Percentiles rank a stretch among this genome's conserved stretches.
Evolutionary conservation across 768 basidiomycete genomes (phyloP).

Genomic region (Cubamyces lactineus): DNA sequence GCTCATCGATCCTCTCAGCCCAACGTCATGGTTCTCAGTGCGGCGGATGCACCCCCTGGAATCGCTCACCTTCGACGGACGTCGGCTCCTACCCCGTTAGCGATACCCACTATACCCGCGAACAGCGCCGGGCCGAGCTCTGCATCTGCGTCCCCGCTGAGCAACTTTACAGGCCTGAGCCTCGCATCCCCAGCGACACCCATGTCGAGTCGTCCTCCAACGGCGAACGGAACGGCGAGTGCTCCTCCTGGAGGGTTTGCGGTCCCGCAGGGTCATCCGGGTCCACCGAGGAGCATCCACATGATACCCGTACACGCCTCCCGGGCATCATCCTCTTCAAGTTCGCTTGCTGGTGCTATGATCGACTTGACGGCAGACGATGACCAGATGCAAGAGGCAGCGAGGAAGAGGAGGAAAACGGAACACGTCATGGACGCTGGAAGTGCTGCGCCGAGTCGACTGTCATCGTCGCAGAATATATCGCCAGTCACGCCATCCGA

Average conservation of each 20-base stretch:
- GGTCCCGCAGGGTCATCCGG: background rate
- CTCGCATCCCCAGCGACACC: conserved; percentile 12
- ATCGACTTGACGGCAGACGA: conserved; percentile 20
- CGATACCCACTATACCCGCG: background rate
- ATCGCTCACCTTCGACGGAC: conserved; percentile 10
- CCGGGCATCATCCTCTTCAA: background rate
- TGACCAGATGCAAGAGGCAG: background rate
- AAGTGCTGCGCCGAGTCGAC: background rate
- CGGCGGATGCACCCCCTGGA: conserved; percentile 3
- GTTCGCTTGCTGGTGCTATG: conserved; percentile 18
- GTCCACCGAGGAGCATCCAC: conserved; percentile 1
- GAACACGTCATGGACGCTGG: conserved; percentile 1
- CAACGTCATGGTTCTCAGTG: conserved; percentile 2
- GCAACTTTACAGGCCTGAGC: conserved; percentile 10
- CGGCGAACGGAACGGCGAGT: background rate
- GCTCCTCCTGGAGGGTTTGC: background rate
- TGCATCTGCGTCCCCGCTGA: conserved; percentile 5
- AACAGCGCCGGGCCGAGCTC: conserved; percentile 5
- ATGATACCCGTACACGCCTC: background rate
- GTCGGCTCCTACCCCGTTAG: background rate
- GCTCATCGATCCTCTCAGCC: background rate
- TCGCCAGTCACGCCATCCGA: background rate
- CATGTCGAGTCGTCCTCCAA: conserved; percentile 9
- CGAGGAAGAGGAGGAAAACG: conserved; percentile 11
- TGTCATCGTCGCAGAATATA: background rate